Base-by-base conservation (phyloP, 1,139 yeast species). In the Suhomyces wounanorum region DNA sequence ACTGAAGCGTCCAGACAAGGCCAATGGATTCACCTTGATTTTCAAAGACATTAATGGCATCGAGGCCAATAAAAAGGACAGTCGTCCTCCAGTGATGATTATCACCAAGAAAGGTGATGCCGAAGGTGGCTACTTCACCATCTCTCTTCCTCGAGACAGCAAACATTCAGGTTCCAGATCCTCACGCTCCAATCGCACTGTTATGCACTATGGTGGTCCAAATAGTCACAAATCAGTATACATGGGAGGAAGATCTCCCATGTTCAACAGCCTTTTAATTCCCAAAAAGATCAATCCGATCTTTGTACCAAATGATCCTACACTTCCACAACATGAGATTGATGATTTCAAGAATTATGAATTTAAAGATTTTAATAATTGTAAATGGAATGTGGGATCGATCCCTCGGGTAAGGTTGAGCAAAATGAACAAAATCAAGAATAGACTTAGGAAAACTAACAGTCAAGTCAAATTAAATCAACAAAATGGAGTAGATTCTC, bases 351-450 rank as follows among this genome's bases (percentile, higher is more conserved):
- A 57, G 40, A 74, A 70, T 55, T 75, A 65, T 57, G 75, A 68
- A 52, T 58, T 71, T 46, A 59, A 64, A 23, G 75, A 69, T 51
- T 61, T 64, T 17, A 58, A 61, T 42, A 65, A 66, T 37, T 45
- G 50, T 10, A 60, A 58, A 40, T 79, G 81, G 81, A 69, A 68
- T 48, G 64, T 80, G 21, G 84, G 84, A 0, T 69, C 80, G 2
- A 72, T 78, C 8, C 81, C 83, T 1, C 62, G 78, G 44, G 70
- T 70, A 11, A 53, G 62, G 11, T 48, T 52, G 43, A 56, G 57
- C 14, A 55, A 56, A 36, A 59, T 59, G 48, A 56, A 53, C 44
- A 48, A 50, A 21, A 47, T 56, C 9, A 41, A 45, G 28, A 51
- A 45, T 45, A 51, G 52, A 23, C 48, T 52, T 18, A 33, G 49